Evolutionary conservation across 768 basidiomycete genomes (phyloP).

Genomic region (Cyclocybe aegerita): DNA sequence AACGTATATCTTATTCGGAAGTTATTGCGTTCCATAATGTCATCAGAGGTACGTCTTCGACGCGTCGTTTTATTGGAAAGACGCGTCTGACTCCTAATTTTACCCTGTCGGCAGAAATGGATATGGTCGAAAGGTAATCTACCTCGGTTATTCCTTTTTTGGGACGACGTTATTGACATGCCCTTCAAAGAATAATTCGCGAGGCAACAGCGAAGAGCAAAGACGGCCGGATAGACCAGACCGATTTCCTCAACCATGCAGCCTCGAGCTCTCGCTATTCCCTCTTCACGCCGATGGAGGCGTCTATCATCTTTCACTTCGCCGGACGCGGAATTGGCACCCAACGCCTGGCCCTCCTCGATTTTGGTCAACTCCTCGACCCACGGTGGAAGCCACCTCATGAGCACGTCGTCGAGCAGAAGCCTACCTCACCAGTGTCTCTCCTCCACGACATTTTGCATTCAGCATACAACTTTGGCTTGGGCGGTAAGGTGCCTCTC

Average conservation of each 20-base stretch:
- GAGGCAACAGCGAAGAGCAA: constrained; percentile 89
- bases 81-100: background rate
- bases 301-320: constrained; percentile 97
- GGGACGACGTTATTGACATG: constrained; percentile 6
- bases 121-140: constrained; percentile 85
- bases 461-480: constrained; percentile 83
- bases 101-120: constrained; percentile 70
- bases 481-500: constrained; percentile 57
- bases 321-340: constrained; percentile 75
- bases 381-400: constrained; percentile 82
- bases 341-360: constrained; percentile 77
- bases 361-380: constrained; percentile 92
- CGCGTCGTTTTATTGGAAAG: background rate
- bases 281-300: constrained; percentile 97
- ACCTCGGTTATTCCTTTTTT: background rate
- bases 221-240: constrained; percentile 93
- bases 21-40: constrained; percentile 98
- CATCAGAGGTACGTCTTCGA: constrained; percentile 63
- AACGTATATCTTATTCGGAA: constrained; percentile 94
- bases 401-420: constrained; percentile 42
- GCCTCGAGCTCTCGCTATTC: constrained; percentile 88
- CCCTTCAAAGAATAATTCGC: constrained; percentile 65
- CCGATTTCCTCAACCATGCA: constrained; percentile 92
- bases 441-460: constrained; percentile 57
- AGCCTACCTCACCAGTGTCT: constrained; percentile 30